These are phyloP conservation scores for Arthroderma sp. DNA, from an alignment of 2,329 filamentous ascomycete species.

Conservation along the genomic window DNA sequence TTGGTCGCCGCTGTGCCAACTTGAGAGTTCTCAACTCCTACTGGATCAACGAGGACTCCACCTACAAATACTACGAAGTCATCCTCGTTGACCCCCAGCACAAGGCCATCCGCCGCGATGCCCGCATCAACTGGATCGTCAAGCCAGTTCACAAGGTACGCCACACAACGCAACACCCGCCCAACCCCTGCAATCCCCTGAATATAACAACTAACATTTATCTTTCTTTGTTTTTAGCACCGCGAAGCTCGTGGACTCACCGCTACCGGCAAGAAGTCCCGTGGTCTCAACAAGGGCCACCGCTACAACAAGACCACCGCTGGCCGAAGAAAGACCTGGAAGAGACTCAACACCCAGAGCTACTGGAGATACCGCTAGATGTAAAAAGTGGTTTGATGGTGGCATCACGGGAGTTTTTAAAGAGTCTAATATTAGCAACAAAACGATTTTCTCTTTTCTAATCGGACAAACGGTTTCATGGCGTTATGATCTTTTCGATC, in stretches of 20 bases:
- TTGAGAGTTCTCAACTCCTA: constrained; percentile 99
- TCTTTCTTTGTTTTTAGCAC: constrained; percentile 44
- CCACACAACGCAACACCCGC: background rate
- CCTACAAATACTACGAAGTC: constrained; percentile 99
- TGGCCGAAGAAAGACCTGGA: constrained; percentile 99
- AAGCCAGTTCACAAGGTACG: constrained; percentile 88
- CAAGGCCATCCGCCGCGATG: constrained; percentile 98
- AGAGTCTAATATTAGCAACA: too few species aligned
- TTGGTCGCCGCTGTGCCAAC: constrained; percentile 97
- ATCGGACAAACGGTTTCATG: too few species aligned
- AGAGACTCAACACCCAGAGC: constrained; percentile 98
- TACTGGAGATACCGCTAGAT: constrained; percentile 88
- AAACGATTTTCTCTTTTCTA: too few species aligned
- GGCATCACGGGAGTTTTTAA: too few species aligned
- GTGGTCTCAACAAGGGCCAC: constrained; percentile 98
- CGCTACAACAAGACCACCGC: constrained; percentile 97
- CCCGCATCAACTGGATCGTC: constrained; percentile 99
- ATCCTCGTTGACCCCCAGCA: constrained; percentile 99
- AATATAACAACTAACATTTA: constrained; percentile 13
- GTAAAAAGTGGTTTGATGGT: constrained; percentile 1
- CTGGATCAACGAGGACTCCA: constrained; percentile 99
- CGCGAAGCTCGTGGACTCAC: constrained; percentile 96
- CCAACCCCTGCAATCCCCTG: background rate
- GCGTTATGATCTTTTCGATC: too few species aligned
- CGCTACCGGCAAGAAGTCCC: constrained; percentile 97